Percentiles rank a stretch among this genome's conserved stretches.
phyloP scores from a whole-genome alignment of 2,329 filamentous ascomycete genomes.

The Colletotrichum neosansevieriae region DNA sequence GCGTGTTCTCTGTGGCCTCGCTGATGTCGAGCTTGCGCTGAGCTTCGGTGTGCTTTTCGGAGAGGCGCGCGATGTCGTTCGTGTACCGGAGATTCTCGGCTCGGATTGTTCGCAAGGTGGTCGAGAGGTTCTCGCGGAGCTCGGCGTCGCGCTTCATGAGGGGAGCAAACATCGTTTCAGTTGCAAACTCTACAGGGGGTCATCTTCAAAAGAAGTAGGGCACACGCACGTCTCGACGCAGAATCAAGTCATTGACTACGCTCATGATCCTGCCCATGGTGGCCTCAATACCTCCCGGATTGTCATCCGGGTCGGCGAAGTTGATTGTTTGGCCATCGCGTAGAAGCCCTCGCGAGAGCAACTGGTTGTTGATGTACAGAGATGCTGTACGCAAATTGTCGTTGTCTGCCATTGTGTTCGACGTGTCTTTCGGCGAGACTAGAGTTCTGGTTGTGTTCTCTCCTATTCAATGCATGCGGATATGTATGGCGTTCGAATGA shows the following conservation, averaged over 20 bases:
- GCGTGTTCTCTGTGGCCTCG: slow-evolving; percentile 78
- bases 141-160: slow-evolving; percentile 83
- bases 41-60: slow-evolving; percentile 65
- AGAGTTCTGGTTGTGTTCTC: slow-evolving; percentile 1
- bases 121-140: slow-evolving; percentile 84
- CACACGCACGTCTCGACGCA: slow-evolving; percentile 83
- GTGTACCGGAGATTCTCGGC: slow-evolving; percentile 81
- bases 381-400: slow-evolving; percentile 76
- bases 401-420: slow-evolving; percentile 63
- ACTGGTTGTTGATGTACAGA: slow-evolving; percentile 79
- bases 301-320: slow-evolving; percentile 79
- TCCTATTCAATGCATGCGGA: slow-evolving; percentile 28
- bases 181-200: slow-evolving; percentile 3
- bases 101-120: slow-evolving; percentile 81
- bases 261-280: slow-evolving; percentile 91
- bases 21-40: slow-evolving; percentile 67
- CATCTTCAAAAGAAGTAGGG: slow-evolving; percentile 11
- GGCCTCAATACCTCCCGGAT: slow-evolving; percentile 70
- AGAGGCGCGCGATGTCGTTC: slow-evolving; percentile 72
- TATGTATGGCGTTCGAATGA: not conserved
- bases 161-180: slow-evolving; percentile 25
- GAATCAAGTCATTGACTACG: slow-evolving; percentile 91
- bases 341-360: slow-evolving; percentile 74
- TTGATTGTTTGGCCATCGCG: slow-evolving; percentile 81
- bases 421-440: slow-evolving; percentile 24